Evolutionary conservation across 169 alveolate species (phyloP).

Genomic region (Plasmodium falciparum): DNA sequence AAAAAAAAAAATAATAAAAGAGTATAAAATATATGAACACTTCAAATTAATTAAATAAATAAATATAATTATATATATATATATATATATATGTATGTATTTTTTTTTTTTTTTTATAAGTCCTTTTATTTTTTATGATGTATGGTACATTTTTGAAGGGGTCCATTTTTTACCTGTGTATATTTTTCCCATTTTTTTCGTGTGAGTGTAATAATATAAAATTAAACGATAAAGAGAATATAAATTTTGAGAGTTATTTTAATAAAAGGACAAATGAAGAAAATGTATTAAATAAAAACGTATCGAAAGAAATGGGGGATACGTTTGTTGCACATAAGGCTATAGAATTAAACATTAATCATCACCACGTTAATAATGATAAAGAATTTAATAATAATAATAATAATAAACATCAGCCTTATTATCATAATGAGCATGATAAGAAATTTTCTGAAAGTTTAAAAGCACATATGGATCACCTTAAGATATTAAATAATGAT

Average conservation of each 20-base stretch:
- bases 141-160: constrained; percentile 5
- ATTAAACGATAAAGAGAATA: constrained; percentile 19
- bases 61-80: no score
- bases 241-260: constrained; percentile 2
- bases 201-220: constrained; percentile 16
- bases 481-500: constrained; percentile 11
- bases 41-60: no score
- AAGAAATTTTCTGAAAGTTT: neutral
- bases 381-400: neutral
- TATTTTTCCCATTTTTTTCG: constrained; percentile 1
- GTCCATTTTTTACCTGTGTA: constrained; percentile 14
- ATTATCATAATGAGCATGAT: no score
- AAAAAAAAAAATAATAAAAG: no score
- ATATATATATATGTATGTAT: no score
- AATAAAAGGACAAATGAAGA: neutral
- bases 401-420: neutral
- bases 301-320: neutral
- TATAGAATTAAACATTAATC: constrained; percentile 3
- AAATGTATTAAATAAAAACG: constrained; percentile 3
- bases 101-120: neutral
- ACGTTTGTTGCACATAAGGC: neutral
- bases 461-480: constrained; percentile 6
- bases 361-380: constrained; percentile 11
- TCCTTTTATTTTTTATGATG: constrained; percentile 14
- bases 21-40: no score